Evolutionary conservation across 306 rosid species (phyloP), one percentile per base, ranked within the genome.

Genomic region (Acmispon strigosus): DNA sequence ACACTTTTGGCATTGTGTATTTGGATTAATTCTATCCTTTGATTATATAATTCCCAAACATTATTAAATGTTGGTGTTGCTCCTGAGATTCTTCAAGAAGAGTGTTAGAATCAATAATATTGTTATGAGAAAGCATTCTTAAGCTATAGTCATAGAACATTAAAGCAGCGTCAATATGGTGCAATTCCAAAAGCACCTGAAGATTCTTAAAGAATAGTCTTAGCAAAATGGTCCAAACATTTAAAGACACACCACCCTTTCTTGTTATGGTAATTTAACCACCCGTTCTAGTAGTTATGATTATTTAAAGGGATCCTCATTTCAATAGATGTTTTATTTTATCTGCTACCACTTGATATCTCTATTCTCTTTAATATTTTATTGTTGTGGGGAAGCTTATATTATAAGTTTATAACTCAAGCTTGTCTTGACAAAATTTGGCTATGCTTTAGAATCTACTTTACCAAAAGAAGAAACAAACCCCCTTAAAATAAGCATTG

Each of bases 381-480:
- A 60, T 76, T 42, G 10, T 62, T 17, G 47, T 61, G 66, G 61
- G 32, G 19, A 52, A 39, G 13, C 47, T 11, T 39, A 15, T 42
- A 51, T 43, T 66, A 34, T 29, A 36, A 50, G 24, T 73, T 67
- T 47, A 52, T 65, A 20, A 42, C 20, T 66, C 66, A 68, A 66
- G 79, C 52, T 42, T 66, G 79, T 29, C 61, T 50, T 42, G 27
- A 42, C 62, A 66, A 32, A 52, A 58, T 45, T 34, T 66, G 9
- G 54, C 54, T 57, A 58, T 62, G 51, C 56, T 60, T 62, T 62
- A 16, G 72, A 53, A 68, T 60, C 55, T 53, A 66, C 80, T 79
- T 79, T 74, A 34, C 20, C 44, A 68, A 64, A 68, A 29, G 57
- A 44, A 12, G 62, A 61, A 73, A 68, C 62, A 43, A 62, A 44